A percentile compares a stretch with the other conserved stretches of the same genome.
Evolutionary conservation across 2,329 filamentous ascomycete genomes (phyloP).

Genomic region (Colletotrichum camelliae): DNA sequence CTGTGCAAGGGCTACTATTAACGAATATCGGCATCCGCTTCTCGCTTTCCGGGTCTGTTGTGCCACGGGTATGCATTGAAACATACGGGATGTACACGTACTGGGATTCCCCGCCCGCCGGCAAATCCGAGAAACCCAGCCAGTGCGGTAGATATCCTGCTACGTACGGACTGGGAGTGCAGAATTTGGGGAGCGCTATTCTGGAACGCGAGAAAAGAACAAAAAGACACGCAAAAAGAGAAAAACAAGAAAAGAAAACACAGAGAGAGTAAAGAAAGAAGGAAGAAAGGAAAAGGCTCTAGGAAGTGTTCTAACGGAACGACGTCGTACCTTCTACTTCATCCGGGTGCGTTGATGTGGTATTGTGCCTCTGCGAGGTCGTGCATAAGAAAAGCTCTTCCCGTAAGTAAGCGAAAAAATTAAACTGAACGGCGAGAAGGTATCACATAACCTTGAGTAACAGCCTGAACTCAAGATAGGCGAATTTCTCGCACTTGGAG

Average conservation of each 20-base stretch:
- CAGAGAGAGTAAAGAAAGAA: too few species aligned
- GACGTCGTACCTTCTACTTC: neutral
- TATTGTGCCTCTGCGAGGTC: neutral
- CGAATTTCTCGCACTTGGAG: neutral
- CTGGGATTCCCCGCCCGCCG: neutral
- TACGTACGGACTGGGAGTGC: neutral
- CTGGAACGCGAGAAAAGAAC: neutral
- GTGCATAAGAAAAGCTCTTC: neutral
- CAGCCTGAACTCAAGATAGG: neutral
- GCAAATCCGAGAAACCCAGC: neutral
- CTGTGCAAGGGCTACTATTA: neutral
- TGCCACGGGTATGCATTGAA: neutral
- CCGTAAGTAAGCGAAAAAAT: neutral
- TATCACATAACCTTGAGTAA: neutral
- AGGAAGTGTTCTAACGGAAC: neutral
- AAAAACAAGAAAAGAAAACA: too few species aligned
- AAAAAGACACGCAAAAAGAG: neutral
- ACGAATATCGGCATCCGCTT: neutral
- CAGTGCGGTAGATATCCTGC: neutral
- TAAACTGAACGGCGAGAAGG: fast-evolving
- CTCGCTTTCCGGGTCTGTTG: neutral
- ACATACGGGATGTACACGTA: neutral
- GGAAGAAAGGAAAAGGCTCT: neutral
- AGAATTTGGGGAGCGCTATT: neutral
- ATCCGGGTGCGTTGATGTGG: neutral